These are phyloP conservation scores for Globisporangium irregulare DNA, from an alignment of 352 stramenopile genomes.

Conservation along the genomic window DNA sequence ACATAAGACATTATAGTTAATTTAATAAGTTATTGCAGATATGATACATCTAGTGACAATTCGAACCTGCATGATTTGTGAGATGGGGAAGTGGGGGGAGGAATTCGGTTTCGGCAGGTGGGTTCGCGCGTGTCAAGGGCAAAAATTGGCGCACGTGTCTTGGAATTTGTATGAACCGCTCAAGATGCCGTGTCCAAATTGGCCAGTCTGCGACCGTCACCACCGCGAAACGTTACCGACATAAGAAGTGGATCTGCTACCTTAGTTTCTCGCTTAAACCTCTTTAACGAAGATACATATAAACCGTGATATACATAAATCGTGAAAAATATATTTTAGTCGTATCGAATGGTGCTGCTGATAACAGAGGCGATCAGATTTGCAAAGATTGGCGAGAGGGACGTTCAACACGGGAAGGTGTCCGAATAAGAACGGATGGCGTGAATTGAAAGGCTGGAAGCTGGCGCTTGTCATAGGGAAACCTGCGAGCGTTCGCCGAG, in stretches of 20 bases:
- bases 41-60: too few relatives aligned
- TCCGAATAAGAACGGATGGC: background rate
- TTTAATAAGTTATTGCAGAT: background rate
- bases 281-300: background rate
- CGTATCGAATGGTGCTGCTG: background rate
- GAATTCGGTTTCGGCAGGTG: constrained; percentile 4
- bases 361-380: background rate
- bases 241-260: background rate
- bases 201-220: background rate
- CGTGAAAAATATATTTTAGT: background rate
- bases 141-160: background rate
- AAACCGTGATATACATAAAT: too few relatives aligned
- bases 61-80: background rate
- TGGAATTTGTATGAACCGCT: background rate
- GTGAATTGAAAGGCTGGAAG: too few relatives aligned
- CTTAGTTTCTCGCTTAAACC: background rate
- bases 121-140: constrained; percentile 3
- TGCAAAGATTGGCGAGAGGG: background rate
- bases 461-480: too few relatives aligned
- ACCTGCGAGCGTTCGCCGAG: too few relatives aligned
- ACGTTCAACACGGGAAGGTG: background rate
- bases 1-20: background rate
- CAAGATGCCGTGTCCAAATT: constrained; percentile 3
- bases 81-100: background rate
- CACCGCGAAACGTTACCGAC: constrained; percentile 5